These are phyloP conservation scores for Apiospora saccharicola DNA, from an alignment of 2,329 filamentous ascomycete species.

Conservation along the genomic window DNA sequence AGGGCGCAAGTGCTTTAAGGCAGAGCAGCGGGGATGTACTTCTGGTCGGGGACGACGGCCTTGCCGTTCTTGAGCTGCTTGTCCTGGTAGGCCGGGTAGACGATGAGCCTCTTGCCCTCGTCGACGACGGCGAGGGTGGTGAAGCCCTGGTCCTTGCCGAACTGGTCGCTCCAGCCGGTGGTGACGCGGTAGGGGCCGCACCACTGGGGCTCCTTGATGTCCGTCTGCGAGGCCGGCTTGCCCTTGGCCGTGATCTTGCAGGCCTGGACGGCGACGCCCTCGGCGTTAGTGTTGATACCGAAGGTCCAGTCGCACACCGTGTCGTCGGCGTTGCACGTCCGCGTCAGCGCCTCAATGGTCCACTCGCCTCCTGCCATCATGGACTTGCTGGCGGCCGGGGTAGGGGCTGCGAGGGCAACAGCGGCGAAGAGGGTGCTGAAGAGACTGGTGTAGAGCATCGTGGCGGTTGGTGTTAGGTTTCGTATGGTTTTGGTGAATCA, in stretches of 20 bases:
- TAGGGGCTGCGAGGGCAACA: slow-evolving; percentile 24
- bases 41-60: slow-evolving; percentile 27
- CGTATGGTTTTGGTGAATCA: neutral
- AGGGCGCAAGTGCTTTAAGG: neutral
- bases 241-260: slow-evolving; percentile 49
- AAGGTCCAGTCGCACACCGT: slow-evolving; percentile 51
- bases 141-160: slow-evolving; percentile 60
- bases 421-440: slow-evolving; percentile 27
- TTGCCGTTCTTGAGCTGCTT: slow-evolving; percentile 40
- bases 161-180: slow-evolving; percentile 64
- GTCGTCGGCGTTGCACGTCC: slow-evolving; percentile 47
- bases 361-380: slow-evolving; percentile 42
- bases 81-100: slow-evolving; percentile 63
- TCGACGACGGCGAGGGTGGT: slow-evolving; percentile 61
- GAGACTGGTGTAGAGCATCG: slow-evolving; percentile 27
- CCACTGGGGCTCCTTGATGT: slow-evolving; percentile 42
- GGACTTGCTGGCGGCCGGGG: slow-evolving; percentile 15
- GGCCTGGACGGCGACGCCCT: slow-evolving; percentile 37
- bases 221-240: slow-evolving; percentile 44
- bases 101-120: slow-evolving; percentile 51
- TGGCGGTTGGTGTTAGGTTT: slow-evolving; percentile 12
- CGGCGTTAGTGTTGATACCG: slow-evolving; percentile 44
- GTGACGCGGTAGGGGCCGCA: slow-evolving; percentile 62
- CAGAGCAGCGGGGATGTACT: slow-evolving; percentile 26
- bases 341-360: slow-evolving; percentile 49